Evolutionary conservation across 176 grass and related monocot genomes (phyloP), one percentile per base, ranked within the genome.

Genomic region (Phoenix roebelenii): DNA sequence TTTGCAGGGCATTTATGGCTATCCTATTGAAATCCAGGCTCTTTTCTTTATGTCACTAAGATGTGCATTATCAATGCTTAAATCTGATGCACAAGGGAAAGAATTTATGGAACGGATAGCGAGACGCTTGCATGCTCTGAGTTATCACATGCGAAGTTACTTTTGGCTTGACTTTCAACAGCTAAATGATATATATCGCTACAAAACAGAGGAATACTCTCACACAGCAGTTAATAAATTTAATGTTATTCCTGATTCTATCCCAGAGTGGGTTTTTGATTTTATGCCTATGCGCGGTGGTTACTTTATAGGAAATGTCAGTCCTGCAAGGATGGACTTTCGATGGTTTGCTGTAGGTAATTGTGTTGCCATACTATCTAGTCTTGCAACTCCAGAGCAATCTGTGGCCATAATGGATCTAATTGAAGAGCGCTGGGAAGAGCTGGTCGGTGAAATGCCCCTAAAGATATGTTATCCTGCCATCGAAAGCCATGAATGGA

Each of bases 221-320:
- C 91, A 96, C 53, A 96, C 91, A 3, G 91, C 91, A 50, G 91
- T 96, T 19, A 96, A 96, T 55, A 96, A 96, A 65, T 96, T 96
- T 67, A 96, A 96, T 66, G 91, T 90, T 55, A 96, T 90, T 39
- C 91, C 91, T 4, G 91, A 96, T 66, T 96, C 91, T 4, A 96
- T 96, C 35, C 91, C 91, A 23, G 86, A 96, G 19, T 96, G 91
- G 91, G 63, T 96, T 15, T 96, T 96, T 55, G 91, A 90, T 79
- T 96, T 96, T 68, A 90, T 96, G 86, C 91, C 91, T 16, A 82
- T 55, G 44, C 71, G 68, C 22, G 91, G 91, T 54, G 91, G 91
- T 52, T 96, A 87, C 68, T 96, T 96, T 39, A 85, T 96, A 28
- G 91, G 91, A 50, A 96, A 96, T 3, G 91, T 96, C 23, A 96